Conservation (phyloP, 768 basidiomycete genomes). For the Peribolospora baueri region DNA sequence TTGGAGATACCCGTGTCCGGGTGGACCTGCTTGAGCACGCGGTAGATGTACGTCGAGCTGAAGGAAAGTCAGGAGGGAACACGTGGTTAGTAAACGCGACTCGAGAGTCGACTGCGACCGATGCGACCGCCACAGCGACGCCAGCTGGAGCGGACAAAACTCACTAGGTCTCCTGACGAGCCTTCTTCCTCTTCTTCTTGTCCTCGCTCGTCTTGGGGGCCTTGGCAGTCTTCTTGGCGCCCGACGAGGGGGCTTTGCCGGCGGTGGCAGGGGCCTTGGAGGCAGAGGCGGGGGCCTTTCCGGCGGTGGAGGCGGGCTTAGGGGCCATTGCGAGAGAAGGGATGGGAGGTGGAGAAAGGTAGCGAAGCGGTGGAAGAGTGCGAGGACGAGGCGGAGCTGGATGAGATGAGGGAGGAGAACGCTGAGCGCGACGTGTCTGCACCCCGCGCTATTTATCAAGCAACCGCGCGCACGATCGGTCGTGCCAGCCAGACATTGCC, state of each 20-base stretch:
- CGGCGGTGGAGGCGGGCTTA: slow-evolving; percentile 29
- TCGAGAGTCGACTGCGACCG: background rate
- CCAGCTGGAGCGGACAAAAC: background rate
- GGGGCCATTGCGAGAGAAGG: slow-evolving; percentile 4
- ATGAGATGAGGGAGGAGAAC: background rate
- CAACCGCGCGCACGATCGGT: too few relatives aligned
- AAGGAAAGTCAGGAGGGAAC: background rate
- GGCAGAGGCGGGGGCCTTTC: slow-evolving; percentile 29
- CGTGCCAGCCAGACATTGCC: too few relatives aligned
- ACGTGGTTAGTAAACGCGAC: slow-evolving; percentile 11
- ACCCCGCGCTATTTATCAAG: too few relatives aligned
- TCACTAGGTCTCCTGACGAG: slow-evolving; percentile 61
- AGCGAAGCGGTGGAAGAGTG: background rate
- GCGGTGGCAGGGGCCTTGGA: slow-evolving; percentile 25
- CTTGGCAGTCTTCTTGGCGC: slow-evolving; percentile 25
- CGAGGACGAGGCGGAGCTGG: background rate
- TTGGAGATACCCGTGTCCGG: slow-evolving; percentile 97
- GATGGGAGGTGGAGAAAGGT: background rate
- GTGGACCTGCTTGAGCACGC: slow-evolving; percentile 91
- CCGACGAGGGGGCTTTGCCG: slow-evolving; percentile 8
- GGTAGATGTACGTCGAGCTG: slow-evolving; percentile 72
- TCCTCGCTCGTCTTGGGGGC: slow-evolving; percentile 39
- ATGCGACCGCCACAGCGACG: background rate
- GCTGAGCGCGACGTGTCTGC: too few relatives aligned
- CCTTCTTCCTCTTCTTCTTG: slow-evolving; percentile 74